phyloP scores from a whole-genome alignment of 2,329 filamentous ascomycete species.

The Colletotrichum sp. region DNA sequence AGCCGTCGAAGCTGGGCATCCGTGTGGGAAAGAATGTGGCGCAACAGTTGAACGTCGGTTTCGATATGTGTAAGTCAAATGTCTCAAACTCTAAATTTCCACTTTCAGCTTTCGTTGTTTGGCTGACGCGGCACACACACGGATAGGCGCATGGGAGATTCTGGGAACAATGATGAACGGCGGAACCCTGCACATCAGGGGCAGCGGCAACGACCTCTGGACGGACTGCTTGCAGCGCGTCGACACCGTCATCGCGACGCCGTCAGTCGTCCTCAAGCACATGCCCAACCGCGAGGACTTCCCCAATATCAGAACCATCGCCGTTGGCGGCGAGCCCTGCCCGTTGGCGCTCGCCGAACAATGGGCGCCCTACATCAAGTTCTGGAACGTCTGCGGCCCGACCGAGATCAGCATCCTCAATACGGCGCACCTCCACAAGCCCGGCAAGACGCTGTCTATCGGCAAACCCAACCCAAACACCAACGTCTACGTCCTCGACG shows the following conservation, averaged over 20 bases:
- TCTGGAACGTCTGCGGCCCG: slow-evolving; percentile 64
- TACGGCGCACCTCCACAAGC: slow-evolving; percentile 35
- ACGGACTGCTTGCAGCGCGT: slow-evolving; percentile 19
- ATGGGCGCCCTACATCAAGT: slow-evolving; percentile 54
- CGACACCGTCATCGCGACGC: slow-evolving; percentile 24
- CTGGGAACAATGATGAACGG: slow-evolving; percentile 38
- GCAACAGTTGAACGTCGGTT: slow-evolving; percentile 62
- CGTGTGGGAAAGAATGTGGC: slow-evolving; percentile 54
- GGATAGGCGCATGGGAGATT: slow-evolving; percentile 64
- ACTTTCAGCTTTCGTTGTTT: neutral
- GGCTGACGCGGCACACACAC: neutral
- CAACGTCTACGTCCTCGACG: slow-evolving; percentile 57
- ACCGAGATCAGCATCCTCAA: slow-evolving; percentile 67
- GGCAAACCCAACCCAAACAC: slow-evolving; percentile 63
- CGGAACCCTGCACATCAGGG: slow-evolving; percentile 23
- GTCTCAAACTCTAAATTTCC: neutral
- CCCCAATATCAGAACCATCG: slow-evolving; percentile 20
- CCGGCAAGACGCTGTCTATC: slow-evolving; percentile 54
- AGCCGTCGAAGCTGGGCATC: slow-evolving; percentile 47
- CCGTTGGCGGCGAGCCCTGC: slow-evolving; percentile 22
- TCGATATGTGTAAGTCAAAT: slow-evolving; percentile 61
- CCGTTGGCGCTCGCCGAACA: slow-evolving; percentile 52
- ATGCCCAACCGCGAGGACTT: slow-evolving; percentile 20
- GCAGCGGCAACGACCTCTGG: slow-evolving; percentile 23
- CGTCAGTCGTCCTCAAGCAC: slow-evolving; percentile 23